phyloP scores from a whole-genome alignment of 225 moss, liverwort and hornwort genomes.

The Asterella californica region DNA sequence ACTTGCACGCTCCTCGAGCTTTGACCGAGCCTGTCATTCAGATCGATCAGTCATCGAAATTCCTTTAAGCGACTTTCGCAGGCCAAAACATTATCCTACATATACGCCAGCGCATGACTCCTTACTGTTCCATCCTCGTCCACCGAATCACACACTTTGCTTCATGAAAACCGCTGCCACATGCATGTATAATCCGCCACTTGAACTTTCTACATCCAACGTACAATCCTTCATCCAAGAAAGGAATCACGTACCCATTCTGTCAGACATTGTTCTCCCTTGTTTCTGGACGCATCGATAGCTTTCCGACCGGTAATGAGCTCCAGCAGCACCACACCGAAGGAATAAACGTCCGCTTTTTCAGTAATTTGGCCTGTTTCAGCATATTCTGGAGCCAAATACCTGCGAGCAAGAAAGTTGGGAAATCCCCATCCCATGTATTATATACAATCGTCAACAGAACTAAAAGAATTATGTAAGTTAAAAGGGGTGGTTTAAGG shows the following conservation, averaged over 20 bases:
- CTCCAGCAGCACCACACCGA: conserved; percentile 5
- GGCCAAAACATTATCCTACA: too few species aligned
- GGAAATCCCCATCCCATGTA: too few species aligned
- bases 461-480: too few species aligned
- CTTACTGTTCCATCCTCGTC: too few species aligned
- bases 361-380: conserved; percentile 1
- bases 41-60: neutral
- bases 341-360: neutral
- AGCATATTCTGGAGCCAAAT: conserved; percentile 8
- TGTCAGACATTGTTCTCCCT: conserved; percentile 55
- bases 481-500: too few species aligned
- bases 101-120: too few species aligned
- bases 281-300: conserved; percentile 14
- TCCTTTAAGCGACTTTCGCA: too few species aligned
- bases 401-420: neutral
- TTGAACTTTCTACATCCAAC: neutral
- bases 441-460: neutral
- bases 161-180: too few species aligned
- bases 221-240: neutral
- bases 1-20: conserved; percentile 44
- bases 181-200: too few species aligned
- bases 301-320: neutral
- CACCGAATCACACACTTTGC: too few species aligned
- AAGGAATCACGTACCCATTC: conserved; percentile 53
- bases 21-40: conserved; percentile 54